Percentiles rank a stretch among this genome's conserved stretches.
Conservation (phyloP, 768 basidiomycete species). For the Roridomyces roridus region DNA sequence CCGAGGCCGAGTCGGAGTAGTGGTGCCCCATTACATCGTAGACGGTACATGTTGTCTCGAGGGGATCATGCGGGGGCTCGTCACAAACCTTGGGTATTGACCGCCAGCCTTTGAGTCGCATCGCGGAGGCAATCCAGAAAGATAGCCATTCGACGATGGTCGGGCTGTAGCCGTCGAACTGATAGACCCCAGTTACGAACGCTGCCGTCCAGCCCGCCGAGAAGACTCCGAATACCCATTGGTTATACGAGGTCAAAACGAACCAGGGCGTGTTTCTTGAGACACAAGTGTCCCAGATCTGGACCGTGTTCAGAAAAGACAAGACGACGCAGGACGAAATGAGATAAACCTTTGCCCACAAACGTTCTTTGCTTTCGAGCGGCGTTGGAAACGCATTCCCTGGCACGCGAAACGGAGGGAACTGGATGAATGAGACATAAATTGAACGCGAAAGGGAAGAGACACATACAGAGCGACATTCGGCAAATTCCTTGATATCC, state of each 20-base stretch:
- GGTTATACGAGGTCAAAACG: slow-evolving; percentile 62
- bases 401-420: slow-evolving; percentile 43
- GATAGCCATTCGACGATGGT: slow-evolving; percentile 56
- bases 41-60: slow-evolving; percentile 32
- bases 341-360: slow-evolving; percentile 63
- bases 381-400: slow-evolving; percentile 40
- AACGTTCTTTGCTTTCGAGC: slow-evolving; percentile 51
- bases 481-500: slow-evolving; percentile 59
- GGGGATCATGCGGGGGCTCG: slow-evolving; percentile 25
- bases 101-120: slow-evolving; percentile 42
- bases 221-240: slow-evolving; percentile 69
- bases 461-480: slow-evolving; percentile 45
- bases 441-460: background rate
- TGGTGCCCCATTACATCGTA: slow-evolving; percentile 35
- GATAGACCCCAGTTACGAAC: slow-evolving; percentile 54
- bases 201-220: slow-evolving; percentile 61
- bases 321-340: background rate
- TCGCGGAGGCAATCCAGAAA: slow-evolving; percentile 64
- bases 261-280: slow-evolving; percentile 57
- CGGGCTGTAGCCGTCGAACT: slow-evolving; percentile 46
- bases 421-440: slow-evolving; percentile 31
- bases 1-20: slow-evolving; percentile 32
- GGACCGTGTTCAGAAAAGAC: background rate
- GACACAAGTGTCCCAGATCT: slow-evolving; percentile 67
- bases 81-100: slow-evolving; percentile 47